Evolutionary conservation across 2,329 filamentous ascomycete genomes (phyloP), one percentile per base, ranked within the genome.

Genomic region (Fonsecaea erecta): DNA sequence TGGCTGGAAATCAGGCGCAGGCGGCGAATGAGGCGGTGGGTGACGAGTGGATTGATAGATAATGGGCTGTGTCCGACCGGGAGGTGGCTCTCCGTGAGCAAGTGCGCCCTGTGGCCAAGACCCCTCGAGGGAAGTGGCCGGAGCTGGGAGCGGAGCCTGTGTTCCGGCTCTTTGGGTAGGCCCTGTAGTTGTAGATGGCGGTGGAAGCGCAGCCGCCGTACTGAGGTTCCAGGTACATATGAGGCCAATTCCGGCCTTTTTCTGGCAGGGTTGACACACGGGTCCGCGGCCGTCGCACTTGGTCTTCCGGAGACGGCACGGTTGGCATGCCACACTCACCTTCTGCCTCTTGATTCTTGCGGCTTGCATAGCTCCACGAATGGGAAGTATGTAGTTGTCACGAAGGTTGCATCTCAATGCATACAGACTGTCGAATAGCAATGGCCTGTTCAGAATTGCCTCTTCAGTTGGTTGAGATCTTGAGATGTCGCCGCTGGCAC

Each of bases 261-360:
- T 74, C 18, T 61, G 62, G 58, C 75, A 77, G 21, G 73, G 74
- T 16, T 73, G 72, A 71, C 74, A 76, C 74, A 34, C 32, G 5
- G 32, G 48, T 35, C 18, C 30, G 32, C 21, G 53, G 16, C 46
- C 56, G 24, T 60, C 35, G 35, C 76, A 32, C 75, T 14, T 72
- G 70, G 40, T 79, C 69, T 82, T 82, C 60, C 76, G 77, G 3
- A 68, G 67, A 11, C 80, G 76, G 64, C 80, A 82, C 4, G 75
- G 75, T 55, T 81, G 76, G 64, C 80, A 82, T 2, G 80, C 80
- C 9, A 81, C 73, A 34, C 79, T 74, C 26, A 81, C 79, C 65
- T 81, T 81, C 60, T 79, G 75, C n/a, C 79, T 74, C 65, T 81
- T 81, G 16, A 28, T n/a, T 21, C 52, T 52, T 51, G 60, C n/a